Conservation (phyloP, 176 grass and related monocot species). For the Triticum dicoccoides region DNA sequence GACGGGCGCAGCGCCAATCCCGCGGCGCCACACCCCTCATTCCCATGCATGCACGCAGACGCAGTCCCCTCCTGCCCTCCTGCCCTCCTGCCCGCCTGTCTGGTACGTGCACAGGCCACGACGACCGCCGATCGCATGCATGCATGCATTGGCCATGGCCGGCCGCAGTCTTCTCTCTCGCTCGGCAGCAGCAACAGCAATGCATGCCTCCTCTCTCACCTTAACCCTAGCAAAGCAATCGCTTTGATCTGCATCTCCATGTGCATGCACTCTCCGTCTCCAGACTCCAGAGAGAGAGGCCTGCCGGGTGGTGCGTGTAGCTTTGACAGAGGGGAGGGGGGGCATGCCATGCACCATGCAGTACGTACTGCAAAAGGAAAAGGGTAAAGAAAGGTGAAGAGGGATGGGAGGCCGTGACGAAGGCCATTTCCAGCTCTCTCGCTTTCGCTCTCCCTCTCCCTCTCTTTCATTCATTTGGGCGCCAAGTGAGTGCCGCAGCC, state of each 20-base stretch:
- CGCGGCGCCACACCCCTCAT: not conserved
- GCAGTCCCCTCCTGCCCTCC: not conserved
- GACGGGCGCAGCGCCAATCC: constrained; percentile 18
- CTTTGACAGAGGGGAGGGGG: not conserved
- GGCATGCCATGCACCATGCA: not conserved
- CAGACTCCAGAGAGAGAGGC: not conserved
- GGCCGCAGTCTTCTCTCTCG: not conserved
- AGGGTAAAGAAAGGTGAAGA: constrained; percentile 24
- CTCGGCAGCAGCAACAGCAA: not conserved
- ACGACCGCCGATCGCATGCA: constrained; percentile 11
- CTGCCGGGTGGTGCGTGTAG: not conserved
- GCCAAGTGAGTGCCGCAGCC: constrained; percentile 63
- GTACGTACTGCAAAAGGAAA: constrained; percentile 36
- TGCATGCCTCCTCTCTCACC: not conserved
- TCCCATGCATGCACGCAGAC: not conserved
- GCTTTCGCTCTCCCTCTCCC: constrained; percentile 9
- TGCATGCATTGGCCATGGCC: not conserved
- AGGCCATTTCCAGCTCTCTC: constrained; percentile 45
- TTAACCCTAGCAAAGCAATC: constrained; percentile 25
- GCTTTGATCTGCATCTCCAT: constrained; percentile 4
- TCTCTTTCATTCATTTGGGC: constrained; percentile 11
- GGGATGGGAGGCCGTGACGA: constrained; percentile 43
- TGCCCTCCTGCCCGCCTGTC: not conserved
- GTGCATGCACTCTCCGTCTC: constrained; percentile 14
- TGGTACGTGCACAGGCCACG: constrained; percentile 28